Evolutionary conservation across 2,329 filamentous ascomycete species (phyloP).

Genomic region (Aspergillus candidus): DNA sequence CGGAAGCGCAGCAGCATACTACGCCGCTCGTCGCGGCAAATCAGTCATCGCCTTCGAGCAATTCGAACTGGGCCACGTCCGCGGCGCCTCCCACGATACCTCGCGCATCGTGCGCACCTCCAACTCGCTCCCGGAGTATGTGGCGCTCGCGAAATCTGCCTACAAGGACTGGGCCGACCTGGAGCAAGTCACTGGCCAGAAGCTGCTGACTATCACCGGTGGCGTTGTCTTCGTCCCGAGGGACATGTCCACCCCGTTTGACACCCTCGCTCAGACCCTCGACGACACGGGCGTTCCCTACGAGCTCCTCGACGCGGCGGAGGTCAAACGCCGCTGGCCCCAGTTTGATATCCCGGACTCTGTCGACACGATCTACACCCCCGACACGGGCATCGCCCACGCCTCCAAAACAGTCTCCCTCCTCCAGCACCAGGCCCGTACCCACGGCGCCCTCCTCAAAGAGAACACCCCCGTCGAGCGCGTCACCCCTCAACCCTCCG

Average conservation of each 20-base stretch:
- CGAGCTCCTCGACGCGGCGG: constrained; percentile 17
- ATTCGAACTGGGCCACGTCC: constrained; percentile 25
- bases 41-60: constrained; percentile 25
- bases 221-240: constrained; percentile 20
- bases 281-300: constrained; percentile 16
- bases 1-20: constrained; percentile 24
- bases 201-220: constrained; percentile 22
- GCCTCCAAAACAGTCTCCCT: constrained; percentile 19
- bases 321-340: constrained; percentile 22
- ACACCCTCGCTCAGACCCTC: constrained; percentile 15
- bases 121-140: constrained; percentile 20
- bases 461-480: constrained; percentile 18
- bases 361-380: constrained; percentile 19
- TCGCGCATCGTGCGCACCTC: constrained; percentile 26
- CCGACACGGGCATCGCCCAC: constrained; percentile 23
- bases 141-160: constrained; percentile 41
- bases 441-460: constrained; percentile 18
- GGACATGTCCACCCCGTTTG: constrained; percentile 7
- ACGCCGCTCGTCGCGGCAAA: constrained; percentile 20
- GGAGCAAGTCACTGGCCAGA: constrained; percentile 13
- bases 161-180: constrained; percentile 27
- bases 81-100: constrained; percentile 25
- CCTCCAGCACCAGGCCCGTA: constrained; percentile 18
- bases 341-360: constrained; percentile 18
- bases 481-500: constrained; percentile 10